phyloP scores from a whole-genome alignment of 805 yeast genomes.

The Blastobotrys chiropterorum region DNA sequence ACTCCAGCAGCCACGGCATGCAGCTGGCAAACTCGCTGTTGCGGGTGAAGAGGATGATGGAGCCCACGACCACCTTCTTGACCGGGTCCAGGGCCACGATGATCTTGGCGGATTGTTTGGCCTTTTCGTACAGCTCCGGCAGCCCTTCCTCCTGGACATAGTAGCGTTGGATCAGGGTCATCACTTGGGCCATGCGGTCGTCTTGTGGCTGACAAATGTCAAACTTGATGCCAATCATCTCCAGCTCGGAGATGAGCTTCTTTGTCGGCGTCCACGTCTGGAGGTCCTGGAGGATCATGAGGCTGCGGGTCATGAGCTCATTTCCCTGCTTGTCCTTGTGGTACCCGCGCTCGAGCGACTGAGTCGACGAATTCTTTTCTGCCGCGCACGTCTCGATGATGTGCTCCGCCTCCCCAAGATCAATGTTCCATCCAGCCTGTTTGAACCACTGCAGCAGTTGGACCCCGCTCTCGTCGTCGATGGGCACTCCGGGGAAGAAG shows the following conservation, averaged over 20 bases:
- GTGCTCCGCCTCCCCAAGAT: conserved; percentile 9
- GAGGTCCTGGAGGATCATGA: conserved; percentile 38
- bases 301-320: conserved; percentile 8
- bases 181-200: conserved; percentile 30
- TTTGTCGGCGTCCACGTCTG: conserved; percentile 48
- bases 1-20: conserved; percentile 48
- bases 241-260: conserved; percentile 47
- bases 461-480: conserved; percentile 12
- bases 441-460: conserved; percentile 21
- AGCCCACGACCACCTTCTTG: conserved; percentile 46
- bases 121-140: conserved; percentile 22
- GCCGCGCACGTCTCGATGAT: background rate
- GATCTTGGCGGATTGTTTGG: conserved; percentile 37
- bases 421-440: conserved; percentile 21
- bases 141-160: conserved; percentile 21
- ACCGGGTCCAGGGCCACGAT: conserved; percentile 51
- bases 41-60: conserved; percentile 35
- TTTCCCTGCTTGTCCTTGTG: conserved; percentile 1
- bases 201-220: conserved; percentile 40
- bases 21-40: conserved; percentile 40
- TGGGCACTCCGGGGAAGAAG: conserved; percentile 24
- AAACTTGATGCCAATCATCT: conserved; percentile 52
- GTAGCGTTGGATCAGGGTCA: conserved; percentile 34
- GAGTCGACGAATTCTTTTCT: background rate
- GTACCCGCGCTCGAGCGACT: background rate